Percentiles rank a stretch among this genome's conserved stretches.
Conservation (phyloP, 345 rosid genomes). For the Moricandia arvensis region DNA sequence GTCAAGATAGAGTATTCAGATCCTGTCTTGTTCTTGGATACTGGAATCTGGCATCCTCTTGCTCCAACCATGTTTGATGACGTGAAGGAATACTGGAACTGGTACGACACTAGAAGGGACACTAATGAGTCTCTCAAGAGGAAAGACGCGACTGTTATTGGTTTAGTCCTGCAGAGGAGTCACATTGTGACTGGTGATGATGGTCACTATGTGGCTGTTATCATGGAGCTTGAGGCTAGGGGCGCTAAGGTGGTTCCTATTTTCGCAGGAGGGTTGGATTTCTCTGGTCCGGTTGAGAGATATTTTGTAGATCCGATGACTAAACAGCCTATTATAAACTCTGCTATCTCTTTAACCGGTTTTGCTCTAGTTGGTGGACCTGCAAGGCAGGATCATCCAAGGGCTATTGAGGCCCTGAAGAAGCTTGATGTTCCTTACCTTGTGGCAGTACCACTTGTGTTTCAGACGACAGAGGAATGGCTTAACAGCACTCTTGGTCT, state of each 20-base stretch:
- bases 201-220: conserved; percentile 94
- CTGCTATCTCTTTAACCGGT: conserved; percentile 85
- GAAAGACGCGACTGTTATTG: conserved; percentile 69
- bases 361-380: conserved; percentile 99
- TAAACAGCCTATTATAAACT: conserved; percentile 68
- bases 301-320: conserved; percentile 66
- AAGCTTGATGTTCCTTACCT: conserved; percentile 95
- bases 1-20: conserved; percentile 72
- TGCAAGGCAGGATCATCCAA: conserved; percentile 97
- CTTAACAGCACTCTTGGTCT: conserved; percentile 87
- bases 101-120: conserved; percentile 88
- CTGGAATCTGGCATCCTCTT: conserved; percentile 95
- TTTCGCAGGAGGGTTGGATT: conserved; percentile 93
- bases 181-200: conserved; percentile 98
- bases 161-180: conserved; percentile 90
- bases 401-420: conserved; percentile 85
- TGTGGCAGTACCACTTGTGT: conserved; percentile 92
- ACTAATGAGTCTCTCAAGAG: conserved; percentile 67
- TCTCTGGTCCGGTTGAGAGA: conserved; percentile 89
- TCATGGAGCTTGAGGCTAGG: conserved; percentile 94
- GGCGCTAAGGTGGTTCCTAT: conserved; percentile 97
- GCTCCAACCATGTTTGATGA: conserved; percentile 97
- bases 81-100: conserved; percentile 90
- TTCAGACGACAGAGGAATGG: conserved; percentile 99
- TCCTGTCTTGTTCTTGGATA: conserved; percentile 89